Conservation (phyloP, 1,284 basidiomycete species). For the Trichosporon inkin region DNA sequence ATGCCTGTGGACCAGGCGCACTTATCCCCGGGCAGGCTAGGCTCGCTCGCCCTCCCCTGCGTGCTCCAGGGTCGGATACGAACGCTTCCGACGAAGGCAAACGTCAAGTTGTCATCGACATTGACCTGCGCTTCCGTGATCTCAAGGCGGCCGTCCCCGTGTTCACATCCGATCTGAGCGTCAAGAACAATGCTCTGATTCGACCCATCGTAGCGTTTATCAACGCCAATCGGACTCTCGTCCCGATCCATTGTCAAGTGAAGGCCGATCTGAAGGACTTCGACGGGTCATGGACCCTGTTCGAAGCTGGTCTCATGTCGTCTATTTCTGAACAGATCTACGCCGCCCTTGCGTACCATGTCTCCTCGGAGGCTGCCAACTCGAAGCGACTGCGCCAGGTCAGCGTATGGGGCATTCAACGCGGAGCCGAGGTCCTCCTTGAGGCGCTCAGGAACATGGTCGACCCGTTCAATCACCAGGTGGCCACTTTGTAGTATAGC, state of each 20-base stretch:
- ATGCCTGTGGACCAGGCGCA: conserved; percentile 38
- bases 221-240: conserved; percentile 86
- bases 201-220: conserved; percentile 98
- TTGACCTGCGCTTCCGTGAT: conserved; percentile 93
- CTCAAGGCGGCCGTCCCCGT: conserved; percentile 92
- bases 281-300: conserved; percentile 76
- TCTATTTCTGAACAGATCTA: conserved; percentile 59
- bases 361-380: conserved; percentile 73
- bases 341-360: conserved; percentile 86
- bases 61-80: conserved; percentile 58
- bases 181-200: conserved; percentile 91
- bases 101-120: conserved; percentile 69
- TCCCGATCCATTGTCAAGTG: conserved; percentile 84
- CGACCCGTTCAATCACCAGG: conserved; percentile 42
- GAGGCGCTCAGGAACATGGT: conserved; percentile 60
- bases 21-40: conserved; percentile 84
- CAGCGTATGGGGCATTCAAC: conserved; percentile 72
- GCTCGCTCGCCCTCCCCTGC: conserved; percentile 78
- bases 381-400: conserved; percentile 81
- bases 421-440: conserved; percentile 64
- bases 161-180: conserved; percentile 79
- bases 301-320: conserved; percentile 46
- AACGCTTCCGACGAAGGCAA: conserved; percentile 9
- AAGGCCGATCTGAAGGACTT: conserved; percentile 74
- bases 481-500: conserved; percentile 8